These are phyloP conservation scores for Podospora pseudocomata DNA, from an alignment of 495 filamentous ascomycete genomes.

Conservation along the genomic window DNA sequence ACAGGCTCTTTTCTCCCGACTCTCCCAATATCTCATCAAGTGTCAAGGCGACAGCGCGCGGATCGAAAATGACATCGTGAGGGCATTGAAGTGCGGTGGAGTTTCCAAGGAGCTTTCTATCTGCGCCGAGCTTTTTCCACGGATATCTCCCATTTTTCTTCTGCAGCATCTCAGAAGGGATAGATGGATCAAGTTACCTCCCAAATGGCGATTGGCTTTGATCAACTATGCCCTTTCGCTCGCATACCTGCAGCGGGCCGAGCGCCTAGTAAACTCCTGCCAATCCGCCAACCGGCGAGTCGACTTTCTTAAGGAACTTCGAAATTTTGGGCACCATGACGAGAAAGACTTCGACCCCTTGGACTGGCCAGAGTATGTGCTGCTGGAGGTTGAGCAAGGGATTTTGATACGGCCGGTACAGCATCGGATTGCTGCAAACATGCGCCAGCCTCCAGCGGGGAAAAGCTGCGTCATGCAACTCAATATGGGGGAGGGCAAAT, in stretches of 20 bases:
- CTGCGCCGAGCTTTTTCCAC: slow-evolving; percentile 19
- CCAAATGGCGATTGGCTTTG: slow-evolving; percentile 32
- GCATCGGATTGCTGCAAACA: slow-evolving; percentile 51
- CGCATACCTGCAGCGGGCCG: slow-evolving; percentile 36
- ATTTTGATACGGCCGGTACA: slow-evolving; percentile 62
- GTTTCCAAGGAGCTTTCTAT: not conserved
- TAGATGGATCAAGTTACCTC: slow-evolving; percentile 23
- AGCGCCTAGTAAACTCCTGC: slow-evolving; percentile 30
- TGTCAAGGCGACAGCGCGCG: not conserved
- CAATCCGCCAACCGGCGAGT: slow-evolving; percentile 19
- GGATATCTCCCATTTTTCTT: slow-evolving; percentile 36
- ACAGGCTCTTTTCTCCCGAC: not conserved
- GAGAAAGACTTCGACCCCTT: slow-evolving; percentile 48
- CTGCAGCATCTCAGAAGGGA: slow-evolving; percentile 32
- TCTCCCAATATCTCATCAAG: not conserved
- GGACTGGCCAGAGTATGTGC: slow-evolving; percentile 52
- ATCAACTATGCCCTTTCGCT: slow-evolving; percentile 38
- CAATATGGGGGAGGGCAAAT: slow-evolving; percentile 76
- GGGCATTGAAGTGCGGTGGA: not conserved
- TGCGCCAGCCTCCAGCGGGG: slow-evolving; percentile 47
- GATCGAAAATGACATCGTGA: slow-evolving; percentile 2
- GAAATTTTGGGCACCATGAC: slow-evolving; percentile 46
- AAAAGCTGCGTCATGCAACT: slow-evolving; percentile 61
- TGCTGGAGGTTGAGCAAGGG: slow-evolving; percentile 62
- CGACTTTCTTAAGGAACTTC: slow-evolving; percentile 48